phyloP scores from a whole-genome alignment of 106 monocot genomes.

The Triglochin maritima region DNA sequence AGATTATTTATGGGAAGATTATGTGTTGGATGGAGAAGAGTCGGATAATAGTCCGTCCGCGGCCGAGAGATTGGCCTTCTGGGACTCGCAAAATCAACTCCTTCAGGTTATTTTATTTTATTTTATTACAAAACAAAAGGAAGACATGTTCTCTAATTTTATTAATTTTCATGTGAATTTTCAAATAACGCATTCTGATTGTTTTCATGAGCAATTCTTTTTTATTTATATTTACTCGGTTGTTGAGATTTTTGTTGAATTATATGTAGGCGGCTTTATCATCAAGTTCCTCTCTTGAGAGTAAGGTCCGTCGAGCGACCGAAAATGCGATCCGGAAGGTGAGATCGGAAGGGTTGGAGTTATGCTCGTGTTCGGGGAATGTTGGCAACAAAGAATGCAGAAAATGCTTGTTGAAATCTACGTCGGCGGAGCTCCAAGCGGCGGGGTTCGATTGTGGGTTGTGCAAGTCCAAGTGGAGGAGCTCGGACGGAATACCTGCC shows the following conservation, averaged over 20 bases:
- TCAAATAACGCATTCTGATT: neutral
- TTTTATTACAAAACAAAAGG: too few species aligned
- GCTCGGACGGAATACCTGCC: constrained; percentile 51
- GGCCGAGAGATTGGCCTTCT: constrained; percentile 36
- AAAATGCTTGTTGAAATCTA: constrained; percentile 18
- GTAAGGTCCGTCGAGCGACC: constrained; percentile 22
- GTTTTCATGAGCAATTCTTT: neutral
- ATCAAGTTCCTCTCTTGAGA: constrained; percentile 40
- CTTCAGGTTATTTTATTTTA: constrained; percentile 29
- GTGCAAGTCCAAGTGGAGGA: constrained; percentile 68
- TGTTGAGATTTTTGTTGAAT: neutral
- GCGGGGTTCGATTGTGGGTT: constrained; percentile 59
- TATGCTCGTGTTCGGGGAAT: constrained; percentile 28
- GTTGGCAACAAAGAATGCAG: constrained; percentile 21
- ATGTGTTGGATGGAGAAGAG: neutral
- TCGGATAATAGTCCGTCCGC: neutral
- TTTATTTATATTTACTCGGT: neutral
- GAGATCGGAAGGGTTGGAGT: neutral
- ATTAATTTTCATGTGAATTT: too few species aligned
- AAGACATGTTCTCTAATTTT: too few species aligned
- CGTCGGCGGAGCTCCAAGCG: constrained; percentile 26
- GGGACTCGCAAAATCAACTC: constrained; percentile 49
- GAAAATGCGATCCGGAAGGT: constrained; percentile 29
- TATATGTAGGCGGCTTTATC: constrained; percentile 33
- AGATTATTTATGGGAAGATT: too few species aligned